These are phyloP conservation scores for Paramecium biaurelia DNA, from an alignment of 73 alveolate species.

Conservation along the genomic window DNA sequence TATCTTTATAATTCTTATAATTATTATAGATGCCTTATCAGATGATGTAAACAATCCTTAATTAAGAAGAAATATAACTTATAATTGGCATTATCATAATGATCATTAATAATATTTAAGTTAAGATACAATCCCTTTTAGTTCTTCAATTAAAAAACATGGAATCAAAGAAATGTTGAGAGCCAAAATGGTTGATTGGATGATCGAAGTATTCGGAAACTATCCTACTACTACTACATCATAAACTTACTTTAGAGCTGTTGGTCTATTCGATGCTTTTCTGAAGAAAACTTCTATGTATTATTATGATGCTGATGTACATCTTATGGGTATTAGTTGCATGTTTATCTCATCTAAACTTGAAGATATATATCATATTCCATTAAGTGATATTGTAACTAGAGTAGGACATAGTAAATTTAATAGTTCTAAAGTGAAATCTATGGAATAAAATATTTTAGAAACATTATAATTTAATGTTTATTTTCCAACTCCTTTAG, in stretches of 20 bases:
- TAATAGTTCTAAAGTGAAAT: not conserved
- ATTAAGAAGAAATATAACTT: not conserved
- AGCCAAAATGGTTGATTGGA: slow-evolving; percentile 96
- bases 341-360: slow-evolving; percentile 85
- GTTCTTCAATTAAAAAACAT: slow-evolving; percentile 63
- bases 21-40: slow-evolving; percentile 12
- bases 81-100: slow-evolving; percentile 29
- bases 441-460: not conserved
- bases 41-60: slow-evolving; percentile 31
- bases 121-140: not conserved
- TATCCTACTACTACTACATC: slow-evolving; percentile 66
- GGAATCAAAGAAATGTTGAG: slow-evolving; percentile 69
- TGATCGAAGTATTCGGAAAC: slow-evolving; percentile 86
- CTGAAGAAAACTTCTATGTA: slow-evolving; percentile 52
- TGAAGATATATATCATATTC: slow-evolving; percentile 75
- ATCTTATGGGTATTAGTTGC: slow-evolving; percentile 81
- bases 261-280: slow-evolving; percentile 81
- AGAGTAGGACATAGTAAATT: slow-evolving; percentile 59
- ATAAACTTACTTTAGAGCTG: slow-evolving; percentile 86
- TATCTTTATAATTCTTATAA: not conserved
- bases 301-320: slow-evolving; percentile 49
- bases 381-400: slow-evolving; percentile 26
- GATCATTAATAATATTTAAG: not conserved
- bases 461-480: not conserved
- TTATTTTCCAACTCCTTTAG: not conserved